Conservation (phyloP, 441 rosid genomes). For the Bruguiera hainesii region DNA sequence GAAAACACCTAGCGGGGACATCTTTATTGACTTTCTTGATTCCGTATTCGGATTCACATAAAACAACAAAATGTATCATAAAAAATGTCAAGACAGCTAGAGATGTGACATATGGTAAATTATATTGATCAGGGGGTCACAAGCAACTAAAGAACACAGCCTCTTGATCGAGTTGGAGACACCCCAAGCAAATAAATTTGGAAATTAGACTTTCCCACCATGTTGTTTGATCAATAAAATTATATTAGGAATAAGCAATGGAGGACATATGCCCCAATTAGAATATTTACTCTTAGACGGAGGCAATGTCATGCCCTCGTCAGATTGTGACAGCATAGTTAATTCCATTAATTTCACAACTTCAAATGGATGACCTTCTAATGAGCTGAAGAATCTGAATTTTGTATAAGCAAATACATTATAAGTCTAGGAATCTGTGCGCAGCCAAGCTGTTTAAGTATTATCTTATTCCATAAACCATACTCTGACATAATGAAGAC, state of each 20-base stretch:
- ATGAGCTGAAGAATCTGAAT: constrained; percentile 24
- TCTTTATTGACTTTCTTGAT: no score
- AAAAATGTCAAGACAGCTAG: constrained; percentile 6
- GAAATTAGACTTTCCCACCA: not conserved
- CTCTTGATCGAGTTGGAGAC: constrained; percentile 21
- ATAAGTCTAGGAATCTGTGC: constrained; percentile 10
- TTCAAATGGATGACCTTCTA: not conserved
- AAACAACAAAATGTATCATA: not conserved
- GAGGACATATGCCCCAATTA: constrained; percentile 3
- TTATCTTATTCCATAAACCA: constrained; percentile 6
- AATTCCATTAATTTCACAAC: not conserved
- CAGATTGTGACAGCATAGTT: constrained; percentile 17
- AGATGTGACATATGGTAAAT: constrained; percentile 17
- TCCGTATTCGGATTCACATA: not conserved
- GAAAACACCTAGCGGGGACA: no score
- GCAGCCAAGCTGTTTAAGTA: constrained; percentile 12
- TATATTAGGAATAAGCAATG: constrained; percentile 3
- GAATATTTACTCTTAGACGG: constrained; percentile 1
- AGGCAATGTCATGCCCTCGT: constrained; percentile 9
- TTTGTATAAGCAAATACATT: constrained; percentile 3
- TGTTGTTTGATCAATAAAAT: constrained; percentile 2
- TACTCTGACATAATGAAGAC: not conserved
- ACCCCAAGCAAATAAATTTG: not conserved
- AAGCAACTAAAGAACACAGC: constrained; percentile 21
- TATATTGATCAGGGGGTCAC: constrained; percentile 19